Conservation (phyloP, 768 basidiomycete species). For the Xerocomus spinulosus region DNA sequence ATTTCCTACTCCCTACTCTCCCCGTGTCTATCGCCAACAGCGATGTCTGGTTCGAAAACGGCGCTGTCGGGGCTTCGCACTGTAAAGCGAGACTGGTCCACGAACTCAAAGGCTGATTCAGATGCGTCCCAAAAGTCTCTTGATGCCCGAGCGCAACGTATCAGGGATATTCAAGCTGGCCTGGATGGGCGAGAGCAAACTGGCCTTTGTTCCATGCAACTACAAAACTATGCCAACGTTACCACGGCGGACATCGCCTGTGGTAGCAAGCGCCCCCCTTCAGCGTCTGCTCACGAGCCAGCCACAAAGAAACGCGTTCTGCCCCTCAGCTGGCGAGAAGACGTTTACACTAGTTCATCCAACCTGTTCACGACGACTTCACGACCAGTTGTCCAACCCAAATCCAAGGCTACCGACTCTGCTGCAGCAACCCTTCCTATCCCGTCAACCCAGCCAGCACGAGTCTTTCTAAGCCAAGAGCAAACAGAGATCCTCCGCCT, state of each 20-base stretch:
- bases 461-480: conserved; percentile 73
- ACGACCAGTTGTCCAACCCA: conserved; percentile 8
- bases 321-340: conserved; percentile 45
- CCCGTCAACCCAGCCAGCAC: conserved; percentile 26
- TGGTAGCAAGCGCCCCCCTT: conserved; percentile 33
- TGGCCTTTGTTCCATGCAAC: conserved; percentile 15
- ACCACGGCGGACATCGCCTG: conserved; percentile 18
- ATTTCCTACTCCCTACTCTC: not conserved
- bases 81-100: conserved; percentile 61
- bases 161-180: conserved; percentile 58
- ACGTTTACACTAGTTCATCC: conserved; percentile 35
- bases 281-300: conserved; percentile 17
- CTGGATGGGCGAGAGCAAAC: conserved; percentile 38
- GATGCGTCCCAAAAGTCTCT: conserved; percentile 17
- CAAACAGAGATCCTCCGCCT: conserved; percentile 80
- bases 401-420: conserved; percentile 2
- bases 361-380: conserved; percentile 26
- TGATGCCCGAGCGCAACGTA: conserved; percentile 35
- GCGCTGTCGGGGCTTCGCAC: conserved; percentile 57
- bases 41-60: conserved; percentile 31
- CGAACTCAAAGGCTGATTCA: conserved; percentile 34
- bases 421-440: conserved; percentile 1
- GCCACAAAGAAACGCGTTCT: conserved; percentile 54
- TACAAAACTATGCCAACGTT: conserved; percentile 10
- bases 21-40: not conserved